phyloP scores from a whole-genome alignment of 2,329 filamentous ascomycete species.

The Talaromyces sp. region DNA sequence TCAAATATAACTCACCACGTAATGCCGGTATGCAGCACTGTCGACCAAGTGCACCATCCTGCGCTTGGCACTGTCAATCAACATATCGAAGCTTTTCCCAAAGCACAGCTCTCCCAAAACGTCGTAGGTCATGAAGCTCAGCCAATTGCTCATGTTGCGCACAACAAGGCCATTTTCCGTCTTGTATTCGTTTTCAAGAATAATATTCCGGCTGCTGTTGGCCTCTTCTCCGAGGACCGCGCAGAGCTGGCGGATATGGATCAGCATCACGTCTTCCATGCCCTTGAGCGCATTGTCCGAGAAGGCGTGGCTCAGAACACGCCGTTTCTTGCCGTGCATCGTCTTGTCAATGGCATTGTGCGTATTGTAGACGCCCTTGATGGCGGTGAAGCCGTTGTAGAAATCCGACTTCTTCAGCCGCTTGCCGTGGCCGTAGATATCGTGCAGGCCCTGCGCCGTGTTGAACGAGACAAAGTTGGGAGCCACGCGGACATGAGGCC shows the following conservation, averaged over 20 bases:
- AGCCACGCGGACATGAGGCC: slow-evolving; percentile 64
- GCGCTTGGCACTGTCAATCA: slow-evolving; percentile 43
- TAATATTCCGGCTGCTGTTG: slow-evolving; percentile 10
- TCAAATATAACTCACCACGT: slow-evolving; percentile 50
- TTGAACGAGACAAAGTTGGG: slow-evolving; percentile 76
- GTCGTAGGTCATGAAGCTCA: slow-evolving; percentile 44
- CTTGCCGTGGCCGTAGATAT: slow-evolving; percentile 38
- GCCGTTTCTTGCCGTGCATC: slow-evolving; percentile 63
- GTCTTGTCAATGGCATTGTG: slow-evolving; percentile 66
- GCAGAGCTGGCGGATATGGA: slow-evolving; percentile 63
- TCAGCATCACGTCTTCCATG: slow-evolving; percentile 62
- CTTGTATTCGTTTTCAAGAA: slow-evolving; percentile 8
- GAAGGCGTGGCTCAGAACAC: slow-evolving; percentile 67
- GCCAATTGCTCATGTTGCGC: slow-evolving; percentile 31
- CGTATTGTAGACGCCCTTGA: slow-evolving; percentile 59
- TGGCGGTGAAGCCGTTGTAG: slow-evolving; percentile 67
- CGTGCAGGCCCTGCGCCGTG: slow-evolving; percentile 52
- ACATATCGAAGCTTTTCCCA: slow-evolving; percentile 47
- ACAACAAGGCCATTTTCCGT: slow-evolving; percentile 19
- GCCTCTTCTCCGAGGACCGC: slow-evolving; percentile 22
- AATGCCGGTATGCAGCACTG: slow-evolving; percentile 61
- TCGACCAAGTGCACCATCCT: slow-evolving; percentile 63
- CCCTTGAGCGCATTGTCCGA: slow-evolving; percentile 60
- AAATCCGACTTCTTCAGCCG: slow-evolving; percentile 58
- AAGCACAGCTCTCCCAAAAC: slow-evolving; percentile 48